These are phyloP conservation scores for Holtermanniella nyarrowii DNA, from an alignment of 768 basidiomycete species.

Conservation along the genomic window DNA sequence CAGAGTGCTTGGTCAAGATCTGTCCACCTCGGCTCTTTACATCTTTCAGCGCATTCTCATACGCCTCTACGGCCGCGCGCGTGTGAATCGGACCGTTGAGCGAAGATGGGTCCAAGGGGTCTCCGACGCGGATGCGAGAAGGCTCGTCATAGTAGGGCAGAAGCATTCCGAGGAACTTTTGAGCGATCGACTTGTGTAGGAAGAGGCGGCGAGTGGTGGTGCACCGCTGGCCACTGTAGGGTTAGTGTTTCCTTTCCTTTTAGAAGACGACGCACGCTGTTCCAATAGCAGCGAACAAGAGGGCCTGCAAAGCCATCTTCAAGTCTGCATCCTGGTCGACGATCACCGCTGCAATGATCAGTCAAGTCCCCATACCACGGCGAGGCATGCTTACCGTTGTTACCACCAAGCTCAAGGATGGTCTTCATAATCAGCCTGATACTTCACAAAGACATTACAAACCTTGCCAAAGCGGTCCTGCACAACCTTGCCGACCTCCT, in stretches of 20 bases:
- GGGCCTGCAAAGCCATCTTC: slow-evolving; percentile 73
- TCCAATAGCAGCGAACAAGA: slow-evolving; percentile 90
- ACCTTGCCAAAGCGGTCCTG: slow-evolving; percentile 80
- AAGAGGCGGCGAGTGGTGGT: slow-evolving; percentile 86
- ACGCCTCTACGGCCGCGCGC: slow-evolving; percentile 56
- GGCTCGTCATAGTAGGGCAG: slow-evolving; percentile 57
- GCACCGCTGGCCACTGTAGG: slow-evolving; percentile 48
- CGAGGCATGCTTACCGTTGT: slow-evolving; percentile 58
- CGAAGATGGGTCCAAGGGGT: slow-evolving; percentile 64
- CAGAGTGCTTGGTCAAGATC: slow-evolving; percentile 50
- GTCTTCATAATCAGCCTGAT: slow-evolving; percentile 13
- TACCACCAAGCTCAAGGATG: slow-evolving; percentile 85
- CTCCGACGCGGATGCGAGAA: slow-evolving; percentile 52
- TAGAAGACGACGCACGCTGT: slow-evolving; percentile 44
- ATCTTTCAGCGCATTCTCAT: slow-evolving; percentile 52
- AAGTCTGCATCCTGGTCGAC: slow-evolving; percentile 92
- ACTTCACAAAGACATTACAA: neutral
- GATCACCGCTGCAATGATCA: slow-evolving; percentile 56
- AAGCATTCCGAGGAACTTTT: slow-evolving; percentile 64
- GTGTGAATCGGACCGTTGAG: slow-evolving; percentile 82
- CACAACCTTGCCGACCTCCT: slow-evolving; percentile 75
- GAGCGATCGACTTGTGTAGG: slow-evolving; percentile 69
- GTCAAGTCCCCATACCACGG: neutral
- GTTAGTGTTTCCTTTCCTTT: slow-evolving; percentile 41
- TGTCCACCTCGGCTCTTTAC: slow-evolving; percentile 60